Evolutionary conservation across 768 basidiomycete species (phyloP).

Genomic region (Flagelloscypha sp.): DNA sequence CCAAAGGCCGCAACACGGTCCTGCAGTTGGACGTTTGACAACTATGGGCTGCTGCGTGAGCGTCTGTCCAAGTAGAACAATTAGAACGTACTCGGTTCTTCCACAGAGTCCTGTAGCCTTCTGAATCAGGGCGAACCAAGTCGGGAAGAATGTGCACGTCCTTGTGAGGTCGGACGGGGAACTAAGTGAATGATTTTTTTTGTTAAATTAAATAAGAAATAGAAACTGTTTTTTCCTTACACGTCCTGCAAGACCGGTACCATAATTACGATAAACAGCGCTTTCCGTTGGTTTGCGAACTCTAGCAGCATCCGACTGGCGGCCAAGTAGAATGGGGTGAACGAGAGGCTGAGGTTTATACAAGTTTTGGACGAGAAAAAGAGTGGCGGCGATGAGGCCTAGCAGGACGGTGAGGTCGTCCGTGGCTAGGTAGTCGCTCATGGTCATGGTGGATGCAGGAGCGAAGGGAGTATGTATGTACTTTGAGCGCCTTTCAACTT

Average conservation of each 20-base stretch:
- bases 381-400: constrained; percentile 64
- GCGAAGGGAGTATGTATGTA: too few relatives aligned
- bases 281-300: constrained; percentile 78
- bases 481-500: too few relatives aligned
- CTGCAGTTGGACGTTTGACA: constrained; percentile 64
- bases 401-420: constrained; percentile 77
- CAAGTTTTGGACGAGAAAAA: constrained; percentile 69
- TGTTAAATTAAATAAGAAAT: constrained; percentile 1
- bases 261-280: constrained; percentile 86
- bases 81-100: constrained; percentile 50
- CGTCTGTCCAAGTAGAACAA: constrained; percentile 1
- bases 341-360: constrained; percentile 81
- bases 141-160: constrained; percentile 62
- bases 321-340: constrained; percentile 87
- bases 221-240: constrained; percentile 33
- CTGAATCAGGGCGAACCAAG: constrained; percentile 57
- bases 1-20: constrained; percentile 66
- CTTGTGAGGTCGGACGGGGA: constrained; percentile 64
- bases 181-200: constrained; percentile 33
- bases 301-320: constrained; percentile 83
- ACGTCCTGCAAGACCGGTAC: constrained; percentile 74
- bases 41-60: constrained; percentile 30
- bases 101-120: constrained; percentile 70
- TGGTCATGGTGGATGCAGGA: too few relatives aligned
- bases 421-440: constrained; percentile 59